Percentiles rank a stretch among this genome's conserved stretches.
These are phyloP conservation scores for Jasminum sambac DNA, from an alignment of 257 asterid genomes.

Conservation along the genomic window DNA sequence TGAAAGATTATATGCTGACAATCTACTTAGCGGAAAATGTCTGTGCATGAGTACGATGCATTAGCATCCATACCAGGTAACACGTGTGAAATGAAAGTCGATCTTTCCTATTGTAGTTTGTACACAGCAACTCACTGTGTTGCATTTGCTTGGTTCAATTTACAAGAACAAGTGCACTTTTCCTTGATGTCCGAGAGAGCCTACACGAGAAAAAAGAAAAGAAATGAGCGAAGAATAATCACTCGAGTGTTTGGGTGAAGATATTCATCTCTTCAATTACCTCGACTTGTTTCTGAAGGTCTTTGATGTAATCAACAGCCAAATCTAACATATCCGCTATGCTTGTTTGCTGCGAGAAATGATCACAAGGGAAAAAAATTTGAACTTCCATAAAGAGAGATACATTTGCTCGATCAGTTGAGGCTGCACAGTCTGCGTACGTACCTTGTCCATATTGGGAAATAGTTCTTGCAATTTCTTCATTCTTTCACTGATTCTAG, in stretches of 20 bases:
- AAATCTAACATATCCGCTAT: slow-evolving; percentile 63
- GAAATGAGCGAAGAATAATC: slow-evolving; percentile 24
- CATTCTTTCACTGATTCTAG: slow-evolving; percentile 81
- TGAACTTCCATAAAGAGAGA: not conserved
- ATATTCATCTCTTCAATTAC: slow-evolving; percentile 31
- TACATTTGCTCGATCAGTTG: not conserved
- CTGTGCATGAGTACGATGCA: not conserved
- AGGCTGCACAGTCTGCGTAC: slow-evolving; percentile 8
- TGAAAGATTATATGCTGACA: not conserved
- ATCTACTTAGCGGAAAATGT: not conserved
- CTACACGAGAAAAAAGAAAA: slow-evolving; percentile 28
- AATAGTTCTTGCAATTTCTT: slow-evolving; percentile 91
- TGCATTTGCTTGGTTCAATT: slow-evolving; percentile 23
- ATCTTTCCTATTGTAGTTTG: not conserved
- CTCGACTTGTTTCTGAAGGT: slow-evolving; percentile 55
- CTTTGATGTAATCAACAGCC: slow-evolving; percentile 63
- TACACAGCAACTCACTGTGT: slow-evolving; percentile 18
- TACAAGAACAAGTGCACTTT: slow-evolving; percentile 46
- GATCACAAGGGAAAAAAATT: not conserved
- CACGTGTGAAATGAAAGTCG: not conserved
- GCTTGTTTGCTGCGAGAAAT: slow-evolving; percentile 52
- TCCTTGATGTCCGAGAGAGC: slow-evolving; percentile 34
- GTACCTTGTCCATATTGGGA: slow-evolving; percentile 88
- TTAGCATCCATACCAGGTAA: not conserved
- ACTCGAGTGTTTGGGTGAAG: slow-evolving; percentile 18